These are phyloP conservation scores for Aspergillus ochraceus DNA, from an alignment of 2,329 filamentous ascomycete genomes.

Conservation along the genomic window DNA sequence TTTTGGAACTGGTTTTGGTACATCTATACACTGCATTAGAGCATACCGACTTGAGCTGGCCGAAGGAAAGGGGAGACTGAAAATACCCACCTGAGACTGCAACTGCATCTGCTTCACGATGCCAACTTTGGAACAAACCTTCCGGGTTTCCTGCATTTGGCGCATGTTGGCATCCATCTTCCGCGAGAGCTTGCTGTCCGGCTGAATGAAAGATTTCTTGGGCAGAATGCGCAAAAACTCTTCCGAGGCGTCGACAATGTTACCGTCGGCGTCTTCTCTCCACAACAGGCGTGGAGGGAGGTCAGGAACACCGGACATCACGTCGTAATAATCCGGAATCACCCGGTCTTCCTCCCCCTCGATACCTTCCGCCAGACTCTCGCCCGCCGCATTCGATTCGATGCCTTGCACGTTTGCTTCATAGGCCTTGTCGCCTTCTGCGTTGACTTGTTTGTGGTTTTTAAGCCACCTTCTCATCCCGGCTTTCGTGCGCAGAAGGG, in stretches of 20 bases:
- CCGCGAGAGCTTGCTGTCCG: constrained; percentile 69
- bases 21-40: constrained; percentile 56
- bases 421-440: constrained; percentile 48
- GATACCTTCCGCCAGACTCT: constrained; percentile 92
- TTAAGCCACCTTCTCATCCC: constrained; percentile 88
- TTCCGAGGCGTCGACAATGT: constrained; percentile 83
- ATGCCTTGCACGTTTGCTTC: constrained; percentile 48
- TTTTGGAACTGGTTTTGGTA: constrained; percentile 99
- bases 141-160: constrained; percentile 95
- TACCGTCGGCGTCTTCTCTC: constrained; percentile 85
- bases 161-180: constrained; percentile 89
- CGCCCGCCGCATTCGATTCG: constrained; percentile 55
- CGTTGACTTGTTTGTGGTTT: constrained; percentile 70
- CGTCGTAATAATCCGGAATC: constrained; percentile 92
- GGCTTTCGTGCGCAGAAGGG: constrained; percentile 77
- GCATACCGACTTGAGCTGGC: background rate
- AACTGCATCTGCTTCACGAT: constrained; percentile 99
- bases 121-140: constrained; percentile 92
- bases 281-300: constrained; percentile 76
- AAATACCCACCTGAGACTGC: constrained; percentile 74
- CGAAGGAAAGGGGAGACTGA: background rate
- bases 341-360: constrained; percentile 81
- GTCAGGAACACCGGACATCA: constrained; percentile 81
- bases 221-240: constrained; percentile 79
- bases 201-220: constrained; percentile 71